Evolutionary conservation across 768 basidiomycete species (phyloP).

Genomic region (Tubosaeta sp.): DNA sequence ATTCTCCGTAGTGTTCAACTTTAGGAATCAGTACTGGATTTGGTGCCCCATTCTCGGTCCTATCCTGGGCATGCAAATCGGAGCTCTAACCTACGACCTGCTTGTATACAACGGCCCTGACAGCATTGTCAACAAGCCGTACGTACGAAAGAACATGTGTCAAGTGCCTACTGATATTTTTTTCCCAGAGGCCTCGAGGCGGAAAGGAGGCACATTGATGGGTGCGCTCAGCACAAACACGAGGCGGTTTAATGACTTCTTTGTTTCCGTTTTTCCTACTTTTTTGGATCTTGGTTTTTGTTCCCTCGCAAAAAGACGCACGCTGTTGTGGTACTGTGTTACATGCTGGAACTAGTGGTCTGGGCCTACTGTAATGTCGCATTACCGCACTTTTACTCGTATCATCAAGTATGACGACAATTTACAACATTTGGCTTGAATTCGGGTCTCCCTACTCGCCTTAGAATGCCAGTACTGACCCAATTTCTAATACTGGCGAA

Average conservation of each 20-base stretch:
- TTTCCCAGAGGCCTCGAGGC: slow-evolving; percentile 9
- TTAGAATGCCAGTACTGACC: too few relatives aligned
- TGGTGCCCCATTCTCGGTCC: slow-evolving; percentile 64
- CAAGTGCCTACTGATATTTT: background rate
- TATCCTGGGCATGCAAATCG: slow-evolving; percentile 54
- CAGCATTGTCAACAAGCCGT: slow-evolving; percentile 53
- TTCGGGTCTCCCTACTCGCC: too few relatives aligned
- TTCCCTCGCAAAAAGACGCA: background rate
- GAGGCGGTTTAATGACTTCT: slow-evolving; percentile 10
- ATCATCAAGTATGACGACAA: background rate
- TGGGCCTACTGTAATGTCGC: too few relatives aligned
- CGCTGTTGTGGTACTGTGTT: background rate
- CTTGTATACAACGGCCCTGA: slow-evolving; percentile 56
- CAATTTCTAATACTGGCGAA: too few relatives aligned
- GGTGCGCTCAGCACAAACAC: slow-evolving; percentile 1
- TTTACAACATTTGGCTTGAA: too few relatives aligned
- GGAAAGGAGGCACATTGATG: slow-evolving; percentile 15
- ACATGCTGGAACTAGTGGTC: background rate
- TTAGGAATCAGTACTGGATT: slow-evolving; percentile 62
- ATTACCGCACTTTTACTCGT: background rate
- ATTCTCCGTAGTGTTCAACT: slow-evolving; percentile 20
- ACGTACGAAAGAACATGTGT: slow-evolving; percentile 1
- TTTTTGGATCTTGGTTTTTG: background rate
- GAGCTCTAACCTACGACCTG: slow-evolving; percentile 53
- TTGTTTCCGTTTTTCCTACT: background rate